Base-by-base conservation (phyloP, 164 flowering plant genomes). In the Brasenia schreberi region DNA sequence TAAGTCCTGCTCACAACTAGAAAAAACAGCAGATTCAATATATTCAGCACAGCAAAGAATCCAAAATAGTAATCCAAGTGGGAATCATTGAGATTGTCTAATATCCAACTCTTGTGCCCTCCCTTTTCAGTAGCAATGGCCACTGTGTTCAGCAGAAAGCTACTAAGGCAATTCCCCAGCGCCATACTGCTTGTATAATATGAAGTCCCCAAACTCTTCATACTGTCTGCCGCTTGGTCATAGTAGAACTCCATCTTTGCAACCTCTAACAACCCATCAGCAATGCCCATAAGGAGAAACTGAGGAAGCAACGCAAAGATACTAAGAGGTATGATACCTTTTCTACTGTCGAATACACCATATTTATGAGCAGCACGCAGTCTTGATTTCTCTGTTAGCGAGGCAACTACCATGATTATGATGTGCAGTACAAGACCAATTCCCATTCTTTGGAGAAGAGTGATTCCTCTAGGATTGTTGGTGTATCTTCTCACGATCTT, bases 171-270 rank as follows among this genome's bases (percentile, higher is more conserved):
- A 66, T 74, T 59, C 19, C 91, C 91, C 63, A 81, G 64, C 33
- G 82, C 87, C 33, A 84, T 3, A 63, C 84, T 82, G 6, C 64
- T 83, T 0, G 84, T 79, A 72, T 68, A 83, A 61, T 86, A 84
- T 1, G 87, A 77, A 4, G 88, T 79, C 4, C 88, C 88, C 4
- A 86, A 72, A 70, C 84, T 84, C 66, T 84, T 86, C 91, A 86
- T 84, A 7, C 81, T 81, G 58, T 73, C 77, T 0, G 88, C 88
- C 10, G 91, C 91, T 65, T 86, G 87, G 60, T 84, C 87, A 62
- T 84, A 86, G 80, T 84, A 86, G 59, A 84, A 84, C 66, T 86
- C 91, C 0, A 84, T 49, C 77, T 81, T 84, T 6, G 83, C 88
- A 0, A 81, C 85, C 45, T 83, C 87, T 18, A 79, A 59, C 39